Base-by-base conservation (phyloP, 306 rosid species). In the Luffa acutangula region DNA sequence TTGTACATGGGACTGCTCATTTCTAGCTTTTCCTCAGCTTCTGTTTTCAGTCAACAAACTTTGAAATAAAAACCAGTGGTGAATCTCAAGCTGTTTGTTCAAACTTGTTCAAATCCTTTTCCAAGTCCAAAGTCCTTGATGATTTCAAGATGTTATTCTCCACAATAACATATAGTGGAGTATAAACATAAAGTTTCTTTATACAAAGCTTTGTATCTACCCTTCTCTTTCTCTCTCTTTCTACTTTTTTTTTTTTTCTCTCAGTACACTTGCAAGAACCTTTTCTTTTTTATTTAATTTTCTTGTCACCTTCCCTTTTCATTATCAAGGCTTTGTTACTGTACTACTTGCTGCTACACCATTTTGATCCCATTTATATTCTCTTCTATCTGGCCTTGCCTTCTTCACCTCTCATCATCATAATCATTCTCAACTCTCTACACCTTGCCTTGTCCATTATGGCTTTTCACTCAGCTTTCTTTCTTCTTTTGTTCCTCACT, bases 161-260 rank as follows among this genome's bases (percentile, higher is more conserved):
- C 82, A 59, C 84, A 82, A 15, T 31, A 59, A 21, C 69, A 45
- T 78, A 77, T 79, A 79, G 92, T 91, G 90, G 96, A 88, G 98
- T 84, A 87, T 88, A 90, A 89, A 86, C 88, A 39, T 80, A 90
- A 73, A 91, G 98, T 80, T 75, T 86, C 98, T 92, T 91, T 62
- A 59, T 59, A 60, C 80, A 77, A 77, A 77, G 80, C 17, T 77
- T 0, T 77, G 54, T 51, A 41, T 42, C 65, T 53, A 10, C 63
- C 33, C 76, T 9, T 15, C 76, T 45, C 33, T 46, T 11, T 18
- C 79, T 43, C 58, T 75, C 79, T 54, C n/a, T 37, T 4, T 39
- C 75, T 67, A 39, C 45, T 7, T 14, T 15, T 64, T 1, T 64
- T 36, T 65, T 6, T 36, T 2, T 18, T 48, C 18, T 51, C 46